Evolutionary conservation across 2,329 filamentous ascomycete genomes (phyloP), one percentile per base, ranked within the genome.

Genomic region (Alternaria tenuissima): DNA sequence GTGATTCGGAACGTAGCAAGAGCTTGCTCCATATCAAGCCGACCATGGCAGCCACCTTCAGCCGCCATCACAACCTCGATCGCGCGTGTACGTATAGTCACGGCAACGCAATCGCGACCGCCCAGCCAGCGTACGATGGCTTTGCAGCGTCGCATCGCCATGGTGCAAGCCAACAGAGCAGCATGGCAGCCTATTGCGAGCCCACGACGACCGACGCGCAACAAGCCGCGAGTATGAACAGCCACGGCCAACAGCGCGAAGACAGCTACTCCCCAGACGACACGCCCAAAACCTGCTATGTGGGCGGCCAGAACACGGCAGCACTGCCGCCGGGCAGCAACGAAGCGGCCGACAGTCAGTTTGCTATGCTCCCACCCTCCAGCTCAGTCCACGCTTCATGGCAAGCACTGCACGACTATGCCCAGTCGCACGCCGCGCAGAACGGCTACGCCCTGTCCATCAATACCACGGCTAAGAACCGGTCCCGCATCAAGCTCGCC

Each of bases 391-490:
- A 76, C 44, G 49, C 62, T 8, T 68, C 68, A 8, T 76, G 72
- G 72, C 70, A 73, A 44, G 66, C 67, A 3, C 70, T 78, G 3
- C 70, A 76, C 62, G 67, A 69, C 26, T 75, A 68, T 51, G 75
- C 74, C 8, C 74, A 78, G 59, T 65, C 64, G 22, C 72, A 77
- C 55, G 75, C 75, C n/a, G 67, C 74, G 0, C 59, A 66, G 16
- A 73, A 78, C 46, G 75, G 75, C 14, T 78, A 78, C 54, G 75
- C 75, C 1, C 64, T 78, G 18, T 68, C 65, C 42, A 78, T 78
- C 63, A 78, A 77, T 58, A 77, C 74, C 4, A 76, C 74, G n/a
- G 73, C 73, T 4, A 76, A 74, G 61, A 77, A 76, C 57, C 71
- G 74, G 11, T 73, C 71, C 8, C 72, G 74, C 42, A 75, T 77